Conservation (phyloP, 805 yeast species). For the Saccharomycopsis oosterbeekiorum region DNA sequence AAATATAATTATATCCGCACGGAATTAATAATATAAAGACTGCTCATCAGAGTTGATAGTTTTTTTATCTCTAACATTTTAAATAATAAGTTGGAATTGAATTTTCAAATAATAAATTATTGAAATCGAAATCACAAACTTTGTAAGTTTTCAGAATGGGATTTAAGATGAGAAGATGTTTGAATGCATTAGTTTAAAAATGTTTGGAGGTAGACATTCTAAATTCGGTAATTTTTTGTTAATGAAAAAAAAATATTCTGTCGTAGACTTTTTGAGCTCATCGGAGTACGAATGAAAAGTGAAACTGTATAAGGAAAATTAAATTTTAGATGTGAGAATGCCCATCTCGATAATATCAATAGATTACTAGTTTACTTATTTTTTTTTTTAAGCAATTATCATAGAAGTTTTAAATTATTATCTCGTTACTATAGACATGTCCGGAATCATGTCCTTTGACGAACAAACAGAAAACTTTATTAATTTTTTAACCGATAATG, state of each 20-base stretch:
- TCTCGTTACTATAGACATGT: background rate
- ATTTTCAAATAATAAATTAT: too few relatives aligned
- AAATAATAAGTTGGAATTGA: too few relatives aligned
- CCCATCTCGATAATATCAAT: background rate
- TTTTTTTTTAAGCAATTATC: background rate
- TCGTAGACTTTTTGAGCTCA: background rate
- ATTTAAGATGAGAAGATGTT: too few relatives aligned
- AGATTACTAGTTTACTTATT: background rate
- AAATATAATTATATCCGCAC: too few relatives aligned
- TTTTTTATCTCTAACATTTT: too few relatives aligned
- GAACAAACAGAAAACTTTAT: conserved; percentile 32
- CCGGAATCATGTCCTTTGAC: conserved; percentile 19
- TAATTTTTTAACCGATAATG: conserved; percentile 36
- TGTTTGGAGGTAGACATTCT: too few relatives aligned
- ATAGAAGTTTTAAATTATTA: background rate
- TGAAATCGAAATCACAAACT: too few relatives aligned
- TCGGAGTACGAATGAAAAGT: background rate
- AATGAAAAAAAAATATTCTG: background rate
- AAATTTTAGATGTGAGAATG: background rate
- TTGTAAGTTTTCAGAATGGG: too few relatives aligned
- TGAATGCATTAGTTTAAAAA: too few relatives aligned
- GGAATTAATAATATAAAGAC: too few relatives aligned
- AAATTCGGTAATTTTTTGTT: too few relatives aligned
- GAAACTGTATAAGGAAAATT: background rate
- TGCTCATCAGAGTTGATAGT: too few relatives aligned